Evolutionary conservation across 176 grass and related monocot genomes (phyloP).

Genomic region (Cenchrus americanus): DNA sequence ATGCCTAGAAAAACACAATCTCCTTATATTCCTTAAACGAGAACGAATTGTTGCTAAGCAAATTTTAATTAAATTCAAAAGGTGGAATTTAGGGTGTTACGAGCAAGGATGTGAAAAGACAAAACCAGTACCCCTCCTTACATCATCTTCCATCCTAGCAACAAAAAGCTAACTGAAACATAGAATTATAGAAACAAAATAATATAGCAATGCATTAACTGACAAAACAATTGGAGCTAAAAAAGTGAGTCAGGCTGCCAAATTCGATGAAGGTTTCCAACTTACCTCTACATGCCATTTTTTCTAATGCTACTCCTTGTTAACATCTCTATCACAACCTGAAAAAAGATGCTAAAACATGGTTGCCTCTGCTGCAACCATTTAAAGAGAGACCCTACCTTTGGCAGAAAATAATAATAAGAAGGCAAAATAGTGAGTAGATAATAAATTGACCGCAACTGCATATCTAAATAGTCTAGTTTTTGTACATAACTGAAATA

Average conservation of each 20-base stretch:
- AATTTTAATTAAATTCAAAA: too few relatives aligned
- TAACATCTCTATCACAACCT: not conserved
- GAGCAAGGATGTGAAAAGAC: not conserved
- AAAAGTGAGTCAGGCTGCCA: not conserved
- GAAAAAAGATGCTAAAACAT: not conserved
- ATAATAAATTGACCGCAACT: not conserved
- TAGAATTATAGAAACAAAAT: not conserved
- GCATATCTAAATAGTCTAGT: not conserved
- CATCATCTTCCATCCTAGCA: not conserved
- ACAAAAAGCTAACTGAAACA: not conserved
- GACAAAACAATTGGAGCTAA: conserved; percentile 11
- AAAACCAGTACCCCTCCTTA: not conserved
- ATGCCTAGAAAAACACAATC: too few relatives aligned
- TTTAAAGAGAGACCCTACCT: not conserved
- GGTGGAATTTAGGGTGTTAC: too few relatives aligned
- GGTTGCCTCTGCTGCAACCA: conserved; percentile 7
- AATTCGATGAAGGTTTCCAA: not conserved
- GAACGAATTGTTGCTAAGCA: too few relatives aligned
- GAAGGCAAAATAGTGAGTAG: not conserved
- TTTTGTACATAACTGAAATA: not conserved
- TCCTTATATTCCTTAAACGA: too few relatives aligned
- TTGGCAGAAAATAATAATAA: not conserved
- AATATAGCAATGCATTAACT: not conserved
- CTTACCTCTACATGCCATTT: not conserved
- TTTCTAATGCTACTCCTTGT: not conserved